phyloP scores from a whole-genome alignment of 345 rosid species.

The Dovyalis caffra region DNA sequence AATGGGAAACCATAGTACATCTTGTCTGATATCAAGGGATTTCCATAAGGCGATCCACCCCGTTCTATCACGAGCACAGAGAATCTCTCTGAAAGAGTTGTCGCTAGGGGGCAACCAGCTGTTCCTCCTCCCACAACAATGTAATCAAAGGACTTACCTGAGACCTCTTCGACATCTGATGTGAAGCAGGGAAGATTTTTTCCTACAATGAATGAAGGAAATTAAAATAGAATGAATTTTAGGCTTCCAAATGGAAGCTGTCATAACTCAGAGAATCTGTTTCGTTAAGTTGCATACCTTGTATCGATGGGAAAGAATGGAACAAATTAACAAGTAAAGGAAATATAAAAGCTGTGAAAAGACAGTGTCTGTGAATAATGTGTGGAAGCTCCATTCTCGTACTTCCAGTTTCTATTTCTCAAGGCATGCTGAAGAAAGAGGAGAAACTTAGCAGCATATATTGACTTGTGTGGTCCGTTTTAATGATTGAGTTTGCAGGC shows the following conservation, averaged over 20 bases:
- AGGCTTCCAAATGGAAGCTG: not conserved
- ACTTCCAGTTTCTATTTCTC: not conserved
- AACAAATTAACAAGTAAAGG: slow-evolving; percentile 11
- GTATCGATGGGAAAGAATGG: slow-evolving; percentile 18
- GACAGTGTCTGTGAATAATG: slow-evolving; percentile 3
- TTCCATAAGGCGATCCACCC: slow-evolving; percentile 62
- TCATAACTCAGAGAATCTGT: not conserved
- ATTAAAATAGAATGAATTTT: not conserved
- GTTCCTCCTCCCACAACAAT: slow-evolving; percentile 73
- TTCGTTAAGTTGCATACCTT: slow-evolving; percentile 28
- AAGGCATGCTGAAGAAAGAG: not conserved
- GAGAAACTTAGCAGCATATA: not conserved
- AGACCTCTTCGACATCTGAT: slow-evolving; percentile 47
- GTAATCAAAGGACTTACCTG: slow-evolving; percentile 73
- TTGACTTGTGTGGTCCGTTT: slow-evolving; percentile 9
- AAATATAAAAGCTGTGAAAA: slow-evolving; percentile 19
- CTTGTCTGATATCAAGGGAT: slow-evolving; percentile 47
- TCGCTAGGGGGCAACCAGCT: slow-evolving; percentile 65
- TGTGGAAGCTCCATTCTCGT: slow-evolving; percentile 4
- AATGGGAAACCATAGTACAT: slow-evolving; percentile 49
- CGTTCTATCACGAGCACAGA: slow-evolving; percentile 64
- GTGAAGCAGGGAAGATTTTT: slow-evolving; percentile 52
- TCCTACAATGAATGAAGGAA: slow-evolving; percentile 27
- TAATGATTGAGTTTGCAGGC: slow-evolving; percentile 26
- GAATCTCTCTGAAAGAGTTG: slow-evolving; percentile 60